Conservation (phyloP, 2,329 filamentous ascomycete species). For the Ceratocystis diversiconidia region DNA sequence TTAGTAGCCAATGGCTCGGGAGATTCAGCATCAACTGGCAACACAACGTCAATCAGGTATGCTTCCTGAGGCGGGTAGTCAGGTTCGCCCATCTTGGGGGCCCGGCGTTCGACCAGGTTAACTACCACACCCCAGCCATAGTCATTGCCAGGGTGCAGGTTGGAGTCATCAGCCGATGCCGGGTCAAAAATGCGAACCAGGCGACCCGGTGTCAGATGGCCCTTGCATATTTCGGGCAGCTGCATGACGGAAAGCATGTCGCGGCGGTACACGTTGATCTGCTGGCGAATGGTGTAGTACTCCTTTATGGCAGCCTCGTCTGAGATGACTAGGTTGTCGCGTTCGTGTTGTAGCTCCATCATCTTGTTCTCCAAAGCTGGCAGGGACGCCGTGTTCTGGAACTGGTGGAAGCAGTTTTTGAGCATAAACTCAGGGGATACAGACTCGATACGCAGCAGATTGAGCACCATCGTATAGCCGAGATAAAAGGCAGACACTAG, state of each 20-base stretch:
- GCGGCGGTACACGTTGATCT: slow-evolving; percentile 67
- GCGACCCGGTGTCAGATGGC: slow-evolving; percentile 77
- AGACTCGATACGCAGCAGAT: slow-evolving; percentile 93
- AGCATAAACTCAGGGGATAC: slow-evolving; percentile 98
- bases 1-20: slow-evolving; percentile 27
- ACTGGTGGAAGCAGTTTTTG: slow-evolving; percentile 96
- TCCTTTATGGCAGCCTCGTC: slow-evolving; percentile 85
- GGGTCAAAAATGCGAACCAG: slow-evolving; percentile 72
- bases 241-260: slow-evolving; percentile 89
- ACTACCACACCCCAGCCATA: slow-evolving; percentile 93
- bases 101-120: slow-evolving; percentile 52
- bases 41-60: slow-evolving; percentile 68
- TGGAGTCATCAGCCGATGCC: slow-evolving; percentile 28
- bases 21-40: slow-evolving; percentile 43
- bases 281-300: slow-evolving; percentile 80
- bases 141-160: slow-evolving; percentile 34
- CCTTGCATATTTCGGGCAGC: slow-evolving; percentile 72
- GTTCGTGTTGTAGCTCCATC: slow-evolving; percentile 60
- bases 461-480: slow-evolving; percentile 98
- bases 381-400: slow-evolving; percentile 86
- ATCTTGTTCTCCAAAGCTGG: slow-evolving; percentile 72
- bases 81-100: slow-evolving; percentile 51
- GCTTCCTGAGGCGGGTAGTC: slow-evolving; percentile 61
- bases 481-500: slow-evolving; percentile 96
- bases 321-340: slow-evolving; percentile 58